Percentiles rank a stretch among this genome's conserved stretches.
phyloP scores from a whole-genome alignment of 306 rosid species.

The Cicer judaicum region DNA sequence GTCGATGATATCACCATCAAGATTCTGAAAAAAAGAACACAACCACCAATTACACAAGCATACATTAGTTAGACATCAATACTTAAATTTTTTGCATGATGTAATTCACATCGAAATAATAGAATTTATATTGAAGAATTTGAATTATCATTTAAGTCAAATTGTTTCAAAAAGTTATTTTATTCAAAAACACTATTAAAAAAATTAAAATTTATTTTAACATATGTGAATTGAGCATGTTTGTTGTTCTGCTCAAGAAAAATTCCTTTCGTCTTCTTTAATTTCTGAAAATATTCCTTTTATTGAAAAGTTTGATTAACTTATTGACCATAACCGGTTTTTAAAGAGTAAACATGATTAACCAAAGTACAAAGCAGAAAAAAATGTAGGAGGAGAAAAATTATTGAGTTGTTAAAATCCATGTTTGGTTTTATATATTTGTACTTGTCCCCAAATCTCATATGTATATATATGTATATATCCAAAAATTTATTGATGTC shows the following conservation, averaged over 20 bases:
- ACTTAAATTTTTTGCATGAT: constrained; percentile 14
- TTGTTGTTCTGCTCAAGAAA: constrained; percentile 75
- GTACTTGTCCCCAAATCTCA: constrained; percentile 44
- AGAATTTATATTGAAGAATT: too few species aligned
- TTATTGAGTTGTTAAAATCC: constrained; percentile 59
- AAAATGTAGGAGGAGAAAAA: constrained; percentile 53
- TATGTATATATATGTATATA: constrained; percentile 60
- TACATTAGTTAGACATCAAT: neutral
- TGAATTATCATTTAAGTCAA: too few species aligned
- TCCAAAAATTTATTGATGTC: neutral
- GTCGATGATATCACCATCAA: constrained; percentile 88
- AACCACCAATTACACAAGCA: neutral
- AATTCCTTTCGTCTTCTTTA: constrained; percentile 50
- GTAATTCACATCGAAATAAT: too few species aligned
- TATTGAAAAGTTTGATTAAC: constrained; percentile 65
- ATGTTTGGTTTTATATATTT: constrained; percentile 51
- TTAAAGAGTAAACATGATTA: constrained; percentile 52
- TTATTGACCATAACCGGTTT: constrained; percentile 31
- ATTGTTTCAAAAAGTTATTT: neutral
- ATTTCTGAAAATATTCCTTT: constrained; percentile 54
- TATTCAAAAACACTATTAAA: too few species aligned
- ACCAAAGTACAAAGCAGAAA: constrained; percentile 61
- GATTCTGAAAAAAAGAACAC: constrained; percentile 51
- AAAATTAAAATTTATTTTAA: neutral
- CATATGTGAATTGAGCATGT: constrained; percentile 75